Conservation (phyloP, 2,329 filamentous ascomycete genomes). For the Exophiala sp. region DNA sequence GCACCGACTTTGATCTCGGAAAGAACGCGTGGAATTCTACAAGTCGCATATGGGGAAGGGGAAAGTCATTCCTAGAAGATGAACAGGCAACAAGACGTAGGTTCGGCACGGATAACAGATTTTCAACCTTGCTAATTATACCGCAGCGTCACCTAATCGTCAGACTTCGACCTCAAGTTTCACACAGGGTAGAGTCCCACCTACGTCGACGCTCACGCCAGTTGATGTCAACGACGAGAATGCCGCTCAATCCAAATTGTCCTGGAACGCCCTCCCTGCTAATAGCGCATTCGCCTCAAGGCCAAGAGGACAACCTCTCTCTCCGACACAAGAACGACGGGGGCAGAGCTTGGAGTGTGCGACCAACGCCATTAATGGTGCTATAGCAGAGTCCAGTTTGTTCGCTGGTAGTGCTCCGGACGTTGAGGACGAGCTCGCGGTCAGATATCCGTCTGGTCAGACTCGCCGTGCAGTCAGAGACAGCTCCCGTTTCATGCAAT, state of each 20-base stretch:
- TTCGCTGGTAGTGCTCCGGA: constrained; percentile 23
- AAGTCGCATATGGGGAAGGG: constrained; percentile 53
- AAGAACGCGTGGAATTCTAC: constrained; percentile 40
- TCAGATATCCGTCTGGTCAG: constrained; percentile 18
- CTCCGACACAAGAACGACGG: constrained; percentile 17
- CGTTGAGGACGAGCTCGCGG: constrained; percentile 11
- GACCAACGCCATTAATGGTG: not conserved
- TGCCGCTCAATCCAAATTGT: constrained; percentile 7
- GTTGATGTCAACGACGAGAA: constrained; percentile 16
- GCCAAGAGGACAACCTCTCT: constrained; percentile 15
- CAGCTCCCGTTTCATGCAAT: constrained; percentile 10
- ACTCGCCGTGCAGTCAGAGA: constrained; percentile 16
- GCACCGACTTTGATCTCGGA: constrained; percentile 43
- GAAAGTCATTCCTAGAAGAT: constrained; percentile 47
- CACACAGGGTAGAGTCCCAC: not conserved
- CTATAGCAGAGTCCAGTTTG: constrained; percentile 11
- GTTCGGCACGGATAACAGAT: constrained; percentile 7
- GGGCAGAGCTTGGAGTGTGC: constrained; percentile 11
- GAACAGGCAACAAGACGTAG: constrained; percentile 49
- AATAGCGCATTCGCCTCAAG: constrained; percentile 6
- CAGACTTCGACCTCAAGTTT: constrained; percentile 17
- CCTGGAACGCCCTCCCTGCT: constrained; percentile 11
- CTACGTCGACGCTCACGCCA: constrained; percentile 9
- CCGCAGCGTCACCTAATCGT: constrained; percentile 14
- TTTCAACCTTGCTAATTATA: constrained; percentile 6